phyloP scores from a whole-genome alignment of 148 eudicot species.

The Amaranthus palmeri region DNA sequence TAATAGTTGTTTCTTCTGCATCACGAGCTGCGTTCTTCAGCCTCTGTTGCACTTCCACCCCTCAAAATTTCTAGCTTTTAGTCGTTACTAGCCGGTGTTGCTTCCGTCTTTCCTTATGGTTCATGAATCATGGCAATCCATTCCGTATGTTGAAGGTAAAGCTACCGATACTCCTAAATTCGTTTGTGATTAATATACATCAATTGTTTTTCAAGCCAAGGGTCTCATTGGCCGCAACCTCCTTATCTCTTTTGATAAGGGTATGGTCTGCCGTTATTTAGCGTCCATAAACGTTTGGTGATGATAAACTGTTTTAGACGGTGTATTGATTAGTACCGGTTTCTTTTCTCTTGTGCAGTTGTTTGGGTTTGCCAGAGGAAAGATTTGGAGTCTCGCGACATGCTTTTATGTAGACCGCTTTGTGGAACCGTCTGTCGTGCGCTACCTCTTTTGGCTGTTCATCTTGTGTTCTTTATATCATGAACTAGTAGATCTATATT shows the following conservation, averaged over 20 bases:
- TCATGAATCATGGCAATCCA: constrained; percentile 8
- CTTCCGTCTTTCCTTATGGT: constrained; percentile 6
- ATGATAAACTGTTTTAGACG: too few species aligned
- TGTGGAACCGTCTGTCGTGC: constrained; percentile 17
- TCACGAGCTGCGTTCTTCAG: constrained; percentile 4
- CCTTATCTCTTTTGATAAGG: too few species aligned
- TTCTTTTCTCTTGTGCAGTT: constrained; percentile 18
- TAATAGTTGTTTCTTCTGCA: constrained; percentile 23
- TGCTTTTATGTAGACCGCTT: constrained; percentile 1
- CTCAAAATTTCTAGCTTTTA: not conserved
- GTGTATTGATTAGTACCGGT: not conserved
- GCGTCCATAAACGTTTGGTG: too few species aligned
- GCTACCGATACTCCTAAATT: not conserved
- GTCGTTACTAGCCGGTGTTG: constrained; percentile 1
- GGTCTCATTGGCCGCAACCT: not conserved
- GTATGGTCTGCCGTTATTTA: too few species aligned
- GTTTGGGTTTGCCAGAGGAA: constrained; percentile 1
- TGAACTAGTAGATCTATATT: constrained; percentile 15
- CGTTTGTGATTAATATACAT: not conserved
- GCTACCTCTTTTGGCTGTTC: constrained; percentile 15
- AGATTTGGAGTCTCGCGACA: constrained; percentile 1
- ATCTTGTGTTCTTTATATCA: constrained; percentile 16
- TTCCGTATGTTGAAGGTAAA: constrained; percentile 3
- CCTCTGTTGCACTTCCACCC: constrained; percentile 18
- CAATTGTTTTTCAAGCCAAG: not conserved